Conservation (phyloP, 495 filamentous ascomycete genomes). For the Podospora anserina region DNA sequence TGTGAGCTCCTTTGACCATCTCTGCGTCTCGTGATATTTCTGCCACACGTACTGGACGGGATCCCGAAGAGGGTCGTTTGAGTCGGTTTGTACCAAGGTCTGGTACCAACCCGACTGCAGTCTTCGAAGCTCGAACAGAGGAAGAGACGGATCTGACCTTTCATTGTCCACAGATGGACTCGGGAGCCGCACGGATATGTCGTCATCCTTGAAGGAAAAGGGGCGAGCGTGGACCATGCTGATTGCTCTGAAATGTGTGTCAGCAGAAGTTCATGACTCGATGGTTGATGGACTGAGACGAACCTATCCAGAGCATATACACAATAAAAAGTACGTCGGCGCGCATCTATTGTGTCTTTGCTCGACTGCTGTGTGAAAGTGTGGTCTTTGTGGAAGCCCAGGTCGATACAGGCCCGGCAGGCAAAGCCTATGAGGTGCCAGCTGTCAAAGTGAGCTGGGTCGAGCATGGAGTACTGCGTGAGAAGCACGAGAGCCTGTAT, state of each 20-base stretch:
- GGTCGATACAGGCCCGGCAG: constrained; percentile 75
- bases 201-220: constrained; percentile 89
- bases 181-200: constrained; percentile 65
- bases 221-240: constrained; percentile 75
- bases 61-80: constrained; percentile 57
- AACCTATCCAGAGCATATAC: constrained; percentile 85
- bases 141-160: constrained; percentile 51
- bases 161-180: constrained; percentile 36
- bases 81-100: constrained; percentile 67
- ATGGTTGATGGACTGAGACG: constrained; percentile 20
- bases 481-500: constrained; percentile 83
- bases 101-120: constrained; percentile 82
- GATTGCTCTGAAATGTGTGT: constrained; percentile 57
- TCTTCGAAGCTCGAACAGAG: constrained; percentile 72
- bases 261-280: neutral
- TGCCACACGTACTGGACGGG: constrained; percentile 58
- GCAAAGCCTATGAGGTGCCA: constrained; percentile 90
- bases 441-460: constrained; percentile 82
- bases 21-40: constrained; percentile 59
- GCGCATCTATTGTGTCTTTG: constrained; percentile 64
- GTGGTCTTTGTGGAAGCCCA: constrained; percentile 86
- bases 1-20: constrained; percentile 64
- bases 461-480: constrained; percentile 81
- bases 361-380: constrained; percentile 56
- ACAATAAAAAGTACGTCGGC: constrained; percentile 79